Percentiles rank a stretch among this genome's conserved stretches.
Conservation (phyloP, 2,329 filamentous ascomycete genomes). For the Hypomyces rosellus region DNA sequence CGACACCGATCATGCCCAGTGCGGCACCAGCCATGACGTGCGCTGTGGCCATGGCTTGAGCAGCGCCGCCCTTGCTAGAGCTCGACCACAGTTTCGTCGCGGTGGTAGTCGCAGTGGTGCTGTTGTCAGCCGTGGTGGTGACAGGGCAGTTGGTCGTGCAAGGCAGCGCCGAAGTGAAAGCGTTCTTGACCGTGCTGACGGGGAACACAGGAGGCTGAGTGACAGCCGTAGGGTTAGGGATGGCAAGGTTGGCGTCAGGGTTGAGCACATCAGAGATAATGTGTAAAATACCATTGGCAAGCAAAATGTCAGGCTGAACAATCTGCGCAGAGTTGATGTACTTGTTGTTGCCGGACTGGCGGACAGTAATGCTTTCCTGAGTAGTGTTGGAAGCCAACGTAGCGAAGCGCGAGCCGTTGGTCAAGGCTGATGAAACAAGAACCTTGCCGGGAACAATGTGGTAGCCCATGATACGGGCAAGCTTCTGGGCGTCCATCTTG, state of each 20-base stretch:
- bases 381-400: conserved; percentile 33
- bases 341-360: conserved; percentile 37
- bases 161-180: conserved; percentile 38
- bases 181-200: conserved; percentile 38
- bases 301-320: conserved; percentile 45
- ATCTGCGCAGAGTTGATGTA: conserved; percentile 50
- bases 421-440: conserved; percentile 40
- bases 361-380: conserved; percentile 36
- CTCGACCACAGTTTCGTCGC: conserved; percentile 17
- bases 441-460: conserved; percentile 55
- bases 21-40: conserved; percentile 21
- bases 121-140: conserved; percentile 17
- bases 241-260: conserved; percentile 29
- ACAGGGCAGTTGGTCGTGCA: conserved; percentile 35
- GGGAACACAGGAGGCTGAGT: conserved; percentile 48
- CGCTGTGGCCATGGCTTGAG: conserved; percentile 20
- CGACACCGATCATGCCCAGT: conserved; percentile 22
- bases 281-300: conserved; percentile 54
- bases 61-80: conserved; percentile 17
- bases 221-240: conserved; percentile 30
- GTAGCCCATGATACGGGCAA: conserved; percentile 53
- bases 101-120: conserved; percentile 16
- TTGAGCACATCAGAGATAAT: conserved; percentile 49
- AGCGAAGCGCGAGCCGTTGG: conserved; percentile 23
- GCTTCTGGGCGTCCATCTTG: conserved; percentile 39